Conservation (phyloP, 176 grass and related monocot genomes). For the Carex littledalei region DNA sequence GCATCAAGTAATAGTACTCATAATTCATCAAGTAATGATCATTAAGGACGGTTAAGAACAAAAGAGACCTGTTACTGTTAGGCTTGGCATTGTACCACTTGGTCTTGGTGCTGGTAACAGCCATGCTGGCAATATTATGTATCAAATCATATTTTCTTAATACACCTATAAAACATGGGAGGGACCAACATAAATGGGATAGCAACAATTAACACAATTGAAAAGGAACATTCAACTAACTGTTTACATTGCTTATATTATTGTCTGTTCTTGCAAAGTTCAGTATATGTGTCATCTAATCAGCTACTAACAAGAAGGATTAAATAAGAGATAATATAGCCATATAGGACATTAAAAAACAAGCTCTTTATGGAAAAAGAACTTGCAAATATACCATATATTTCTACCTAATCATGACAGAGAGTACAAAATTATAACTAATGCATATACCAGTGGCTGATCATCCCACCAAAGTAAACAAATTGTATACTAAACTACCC, state of each 20-base stretch:
- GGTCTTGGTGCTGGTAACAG: not conserved
- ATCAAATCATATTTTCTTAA: not conserved
- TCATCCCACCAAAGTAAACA: constrained; percentile 3
- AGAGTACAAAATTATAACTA: constrained; percentile 22
- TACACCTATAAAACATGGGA: not conserved
- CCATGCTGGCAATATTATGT: not conserved
- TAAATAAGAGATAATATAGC: not conserved
- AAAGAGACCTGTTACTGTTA: not conserved
- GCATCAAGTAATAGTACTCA: not conserved
- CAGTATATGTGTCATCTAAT: not conserved
- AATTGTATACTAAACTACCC: constrained; percentile 28
- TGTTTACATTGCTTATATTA: not conserved
- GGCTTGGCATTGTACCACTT: not conserved
- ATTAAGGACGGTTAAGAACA: not conserved
- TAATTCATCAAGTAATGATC: not conserved
- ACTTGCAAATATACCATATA: constrained; percentile 9
- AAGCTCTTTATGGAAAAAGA: not conserved
- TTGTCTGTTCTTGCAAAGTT: not conserved
- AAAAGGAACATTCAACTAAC: not conserved
- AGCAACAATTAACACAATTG: not conserved
- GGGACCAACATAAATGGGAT: not conserved
- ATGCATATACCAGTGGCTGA: constrained; percentile 14
- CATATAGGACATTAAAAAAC: not conserved
- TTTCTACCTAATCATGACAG: constrained; percentile 18
- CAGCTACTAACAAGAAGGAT: not conserved